Evolutionary conservation across 2,329 filamentous ascomycete species (phyloP).

Genomic region (Talaromyces verruculosus): DNA sequence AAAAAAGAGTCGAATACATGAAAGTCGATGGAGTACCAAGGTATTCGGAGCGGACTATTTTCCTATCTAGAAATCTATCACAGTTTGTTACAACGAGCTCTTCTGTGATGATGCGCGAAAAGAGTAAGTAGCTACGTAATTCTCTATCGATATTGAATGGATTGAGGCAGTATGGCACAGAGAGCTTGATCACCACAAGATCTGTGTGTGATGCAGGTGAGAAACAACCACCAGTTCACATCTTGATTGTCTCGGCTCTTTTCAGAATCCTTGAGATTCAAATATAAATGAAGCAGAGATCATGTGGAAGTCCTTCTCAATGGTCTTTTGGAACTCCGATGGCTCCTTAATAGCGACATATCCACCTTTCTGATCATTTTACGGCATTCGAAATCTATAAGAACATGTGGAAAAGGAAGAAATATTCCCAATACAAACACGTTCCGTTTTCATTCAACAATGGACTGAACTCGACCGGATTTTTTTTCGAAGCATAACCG

Average conservation of each 20-base stretch:
- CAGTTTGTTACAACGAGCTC: neutral
- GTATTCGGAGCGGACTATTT: neutral
- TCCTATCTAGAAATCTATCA: neutral
- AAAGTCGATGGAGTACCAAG: neutral
- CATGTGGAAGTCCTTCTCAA: no score
- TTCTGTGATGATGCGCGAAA: neutral
- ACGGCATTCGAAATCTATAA: no score
- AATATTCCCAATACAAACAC: no score
- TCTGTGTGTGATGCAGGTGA: neutral
- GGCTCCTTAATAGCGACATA: no score
- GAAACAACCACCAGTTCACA: neutral
- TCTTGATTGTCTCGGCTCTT: neutral
- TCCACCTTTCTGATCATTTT: no score
- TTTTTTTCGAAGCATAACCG: no score
- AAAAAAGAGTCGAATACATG: neutral
- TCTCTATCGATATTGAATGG: neutral
- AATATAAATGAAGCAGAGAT: neutral
- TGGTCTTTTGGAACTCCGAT: no score
- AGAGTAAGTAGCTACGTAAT: neutral
- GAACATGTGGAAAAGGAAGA: no score
- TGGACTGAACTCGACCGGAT: no score
- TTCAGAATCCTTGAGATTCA: neutral
- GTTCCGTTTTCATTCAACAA: no score
- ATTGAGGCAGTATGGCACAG: neutral
- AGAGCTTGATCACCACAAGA: neutral